phyloP scores from a whole-genome alignment of 768 basidiomycete genomes.

The Phylloporus scabripes region DNA sequence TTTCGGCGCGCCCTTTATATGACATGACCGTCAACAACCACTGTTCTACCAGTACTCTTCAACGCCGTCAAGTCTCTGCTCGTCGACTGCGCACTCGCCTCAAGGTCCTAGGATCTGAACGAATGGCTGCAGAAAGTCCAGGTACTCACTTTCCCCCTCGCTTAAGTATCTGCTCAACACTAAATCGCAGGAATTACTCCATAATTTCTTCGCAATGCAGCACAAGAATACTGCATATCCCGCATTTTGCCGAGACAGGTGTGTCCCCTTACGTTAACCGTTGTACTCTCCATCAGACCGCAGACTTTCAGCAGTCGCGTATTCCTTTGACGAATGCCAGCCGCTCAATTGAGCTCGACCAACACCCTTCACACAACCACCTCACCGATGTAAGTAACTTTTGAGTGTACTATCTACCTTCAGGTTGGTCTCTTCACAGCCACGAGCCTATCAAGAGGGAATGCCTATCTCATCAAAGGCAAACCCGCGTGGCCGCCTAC shows the following conservation, averaged over 20 bases:
- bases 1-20: conserved; percentile 71
- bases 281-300: too few species aligned
- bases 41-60: conserved; percentile 72
- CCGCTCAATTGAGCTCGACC: too few species aligned
- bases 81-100: conserved; percentile 72
- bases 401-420: too few species aligned
- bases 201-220: conserved; percentile 67
- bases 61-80: conserved; percentile 69
- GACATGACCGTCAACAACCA: conserved; percentile 88
- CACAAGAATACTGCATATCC: conserved; percentile 68
- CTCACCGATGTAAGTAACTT: too few species aligned
- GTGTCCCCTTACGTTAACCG: too few species aligned
- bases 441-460: too few species aligned
- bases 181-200: conserved; percentile 50
- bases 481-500: conserved; percentile 75
- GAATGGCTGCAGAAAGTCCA: conserved; percentile 72
- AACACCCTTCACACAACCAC: too few species aligned
- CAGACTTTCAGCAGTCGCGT: too few species aligned
- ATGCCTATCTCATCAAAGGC: too few species aligned
- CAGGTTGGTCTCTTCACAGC: too few species aligned
- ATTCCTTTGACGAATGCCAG: too few species aligned
- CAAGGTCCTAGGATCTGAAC: conserved; percentile 83
- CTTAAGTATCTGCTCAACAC: conserved; percentile 37
- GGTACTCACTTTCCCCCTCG: conserved; percentile 58
- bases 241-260: conserved; percentile 77